Percentiles rank a stretch among this genome's conserved stretches.
Conservation (phyloP, 768 basidiomycete genomes). For the Boletellus emodensis region DNA sequence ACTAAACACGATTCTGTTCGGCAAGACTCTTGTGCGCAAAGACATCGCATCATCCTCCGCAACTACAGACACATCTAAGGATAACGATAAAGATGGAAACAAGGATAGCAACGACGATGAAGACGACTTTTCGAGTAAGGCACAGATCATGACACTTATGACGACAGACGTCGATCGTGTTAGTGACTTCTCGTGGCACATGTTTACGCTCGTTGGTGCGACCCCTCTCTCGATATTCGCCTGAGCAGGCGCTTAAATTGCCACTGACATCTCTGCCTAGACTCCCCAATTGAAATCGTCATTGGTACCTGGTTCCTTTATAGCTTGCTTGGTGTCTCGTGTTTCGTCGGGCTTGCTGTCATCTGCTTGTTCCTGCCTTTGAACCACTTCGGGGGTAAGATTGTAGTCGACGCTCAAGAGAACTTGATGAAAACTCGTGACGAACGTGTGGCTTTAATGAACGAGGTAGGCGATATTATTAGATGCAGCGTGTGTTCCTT, state of each 20-base stretch:
- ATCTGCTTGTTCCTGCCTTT: constrained; percentile 70
- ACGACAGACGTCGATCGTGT: constrained; percentile 92
- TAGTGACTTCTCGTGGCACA: constrained; percentile 77
- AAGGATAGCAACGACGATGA: constrained; percentile 32
- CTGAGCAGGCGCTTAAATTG: neutral
- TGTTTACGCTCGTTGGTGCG: constrained; percentile 70
- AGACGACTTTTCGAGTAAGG: constrained; percentile 61
- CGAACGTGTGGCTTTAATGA: constrained; percentile 88
- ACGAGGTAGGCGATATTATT: constrained; percentile 47
- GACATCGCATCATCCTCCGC: constrained; percentile 68
- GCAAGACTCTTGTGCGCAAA: constrained; percentile 83
- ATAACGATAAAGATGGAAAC: constrained; percentile 15
- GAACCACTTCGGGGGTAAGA: constrained; percentile 80
- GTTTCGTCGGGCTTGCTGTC: constrained; percentile 73
- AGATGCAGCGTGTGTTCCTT: neutral
- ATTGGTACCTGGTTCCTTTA: constrained; percentile 78
- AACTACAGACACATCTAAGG: constrained; percentile 22
- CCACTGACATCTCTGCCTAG: constrained; percentile 30
- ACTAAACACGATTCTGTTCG: constrained; percentile 79
- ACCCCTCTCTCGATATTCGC: neutral
- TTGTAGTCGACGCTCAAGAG: constrained; percentile 74
- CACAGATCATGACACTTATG: constrained; percentile 93
- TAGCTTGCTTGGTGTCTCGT: constrained; percentile 72
- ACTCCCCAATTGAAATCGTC: constrained; percentile 73
- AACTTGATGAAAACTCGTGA: constrained; percentile 90